Base-by-base conservation (phyloP, 148 eudicot genomes). In the Fagopyrum esculentum region DNA sequence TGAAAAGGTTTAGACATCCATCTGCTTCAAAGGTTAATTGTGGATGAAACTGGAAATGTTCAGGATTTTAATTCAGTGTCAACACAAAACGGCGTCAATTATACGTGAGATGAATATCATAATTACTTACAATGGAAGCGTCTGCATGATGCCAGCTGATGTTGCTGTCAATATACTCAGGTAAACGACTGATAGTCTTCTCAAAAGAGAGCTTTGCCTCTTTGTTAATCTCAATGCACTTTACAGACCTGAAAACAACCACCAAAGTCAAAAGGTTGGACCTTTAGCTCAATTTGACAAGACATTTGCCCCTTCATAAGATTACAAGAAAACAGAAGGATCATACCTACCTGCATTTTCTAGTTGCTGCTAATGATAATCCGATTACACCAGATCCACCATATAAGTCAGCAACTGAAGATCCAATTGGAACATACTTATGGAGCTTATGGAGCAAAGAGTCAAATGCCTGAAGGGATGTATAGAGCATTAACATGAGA, bases 371-470 rank as follows among this genome's bases (percentile, higher is more conserved):
- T 81, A 95, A 88, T 81, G 99, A 95, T 78, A 95, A 86, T 77
- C 97, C 99, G 81, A 95, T 95, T 13, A 90, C 96, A 80, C 99
- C 99, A 82, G 94, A 92, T 83, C 99, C 99, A 64, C 96, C 99
- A 82, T 95, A 92, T 35, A 95, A 86, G 82, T 92, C 99, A 86
- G 84, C 86, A 80, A 92, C 97, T 51, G 99, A 89, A 59, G 97
- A 83, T 72, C 96, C 97, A 69, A 45, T n/a, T 12, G 87, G 96
- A 68, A 92, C 97, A 86, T 87, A 90, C 78, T 88, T 95, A 15
- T 95, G 99, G 80, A 95, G 78, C 84, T 85, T 90, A 73, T 77
- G 86, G 47, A 95, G 96, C 81, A 95, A 87, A 44, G 92, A 85
- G 84, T 95, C 97, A 87, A 95, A 95, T 73, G 99, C 97, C 99